Conservation (phyloP, 2,329 filamentous ascomycete species). For the Aspergillus sp. region DNA sequence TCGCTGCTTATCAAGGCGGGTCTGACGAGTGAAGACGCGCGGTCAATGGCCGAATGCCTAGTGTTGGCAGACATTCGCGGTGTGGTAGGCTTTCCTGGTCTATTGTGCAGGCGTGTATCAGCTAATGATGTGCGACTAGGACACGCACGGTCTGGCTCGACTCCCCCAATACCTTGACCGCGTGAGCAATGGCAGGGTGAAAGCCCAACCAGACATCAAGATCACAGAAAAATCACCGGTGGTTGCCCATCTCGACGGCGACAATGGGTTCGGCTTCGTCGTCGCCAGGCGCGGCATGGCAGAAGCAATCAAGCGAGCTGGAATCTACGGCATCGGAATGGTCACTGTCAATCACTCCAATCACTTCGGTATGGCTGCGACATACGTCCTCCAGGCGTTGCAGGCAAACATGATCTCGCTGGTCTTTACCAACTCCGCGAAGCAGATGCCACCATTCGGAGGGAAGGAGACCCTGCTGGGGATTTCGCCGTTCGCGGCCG, state of each 20-base stretch:
- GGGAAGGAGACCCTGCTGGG: slow-evolving; percentile 68
- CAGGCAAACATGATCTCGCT: slow-evolving; percentile 69
- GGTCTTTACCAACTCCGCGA: slow-evolving; percentile 70
- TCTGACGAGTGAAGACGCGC: slow-evolving; percentile 58
- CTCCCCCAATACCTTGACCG: slow-evolving; percentile 75
- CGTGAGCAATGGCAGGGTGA: slow-evolving; percentile 67
- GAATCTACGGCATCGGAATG: slow-evolving; percentile 69
- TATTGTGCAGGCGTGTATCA: neutral
- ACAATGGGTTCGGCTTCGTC: slow-evolving; percentile 75
- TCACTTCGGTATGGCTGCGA: slow-evolving; percentile 81
- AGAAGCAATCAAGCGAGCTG: slow-evolving; percentile 66
- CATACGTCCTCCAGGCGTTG: slow-evolving; percentile 74
- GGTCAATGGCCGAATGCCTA: slow-evolving; percentile 64
- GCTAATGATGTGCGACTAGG: slow-evolving; percentile 27
- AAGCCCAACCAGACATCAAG: slow-evolving; percentile 59
- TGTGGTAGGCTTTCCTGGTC: slow-evolving; percentile 38
- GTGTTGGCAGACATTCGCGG: slow-evolving; percentile 74
- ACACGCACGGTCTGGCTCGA: slow-evolving; percentile 76
- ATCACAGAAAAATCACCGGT: slow-evolving; percentile 66
- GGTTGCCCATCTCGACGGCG: slow-evolving; percentile 66
- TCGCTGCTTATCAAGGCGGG: slow-evolving; percentile 45
- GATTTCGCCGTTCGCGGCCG: slow-evolving; percentile 71
- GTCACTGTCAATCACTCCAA: slow-evolving; percentile 73
- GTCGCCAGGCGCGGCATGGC: slow-evolving; percentile 66
- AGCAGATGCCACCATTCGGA: slow-evolving; percentile 70